Evolutionary conservation across 176 grass and related monocot species (phyloP).

Genomic region (Paspalum vaginatum): DNA sequence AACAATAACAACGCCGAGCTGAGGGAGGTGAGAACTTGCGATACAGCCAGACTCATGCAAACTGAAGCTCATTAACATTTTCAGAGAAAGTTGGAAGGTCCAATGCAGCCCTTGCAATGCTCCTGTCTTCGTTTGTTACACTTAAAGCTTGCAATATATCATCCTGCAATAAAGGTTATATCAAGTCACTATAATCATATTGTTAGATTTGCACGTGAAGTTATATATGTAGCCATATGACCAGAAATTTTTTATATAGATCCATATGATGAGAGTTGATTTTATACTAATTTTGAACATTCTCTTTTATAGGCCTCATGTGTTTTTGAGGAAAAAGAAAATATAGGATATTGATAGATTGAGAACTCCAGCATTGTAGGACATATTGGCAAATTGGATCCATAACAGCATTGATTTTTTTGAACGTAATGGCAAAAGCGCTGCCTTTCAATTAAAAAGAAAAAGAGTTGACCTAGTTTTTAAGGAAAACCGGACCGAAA

Average conservation of each 20-base stretch:
- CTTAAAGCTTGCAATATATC: conserved; percentile 56
- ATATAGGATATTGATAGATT: conserved; percentile 4
- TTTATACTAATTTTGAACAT: neutral
- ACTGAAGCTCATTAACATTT: conserved; percentile 21
- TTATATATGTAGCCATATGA: neutral
- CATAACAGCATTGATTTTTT: neutral
- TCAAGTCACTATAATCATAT: conserved; percentile 16
- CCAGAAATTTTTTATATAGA: no score
- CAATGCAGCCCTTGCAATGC: conserved; percentile 45
- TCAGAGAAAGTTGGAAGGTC: conserved; percentile 44
- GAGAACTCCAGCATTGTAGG: neutral
- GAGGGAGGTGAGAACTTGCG: neutral
- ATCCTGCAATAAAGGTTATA: conserved; percentile 46
- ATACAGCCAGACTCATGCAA: neutral
- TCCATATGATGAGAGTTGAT: neutral
- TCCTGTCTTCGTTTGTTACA: conserved; percentile 64
- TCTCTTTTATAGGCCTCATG: neutral
- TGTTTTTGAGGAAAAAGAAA: neutral
- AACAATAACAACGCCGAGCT: neutral
- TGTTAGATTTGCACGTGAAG: conserved; percentile 15
- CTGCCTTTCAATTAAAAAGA: no score
- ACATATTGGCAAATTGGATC: neutral
- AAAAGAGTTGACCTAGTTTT: no score
- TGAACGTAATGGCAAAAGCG: no score
- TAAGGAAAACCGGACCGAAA: no score